Evolutionary conservation across 306 rosid species (phyloP), one percentile per base, ranked within the genome.

Genomic region (Clitoria ternatea): DNA sequence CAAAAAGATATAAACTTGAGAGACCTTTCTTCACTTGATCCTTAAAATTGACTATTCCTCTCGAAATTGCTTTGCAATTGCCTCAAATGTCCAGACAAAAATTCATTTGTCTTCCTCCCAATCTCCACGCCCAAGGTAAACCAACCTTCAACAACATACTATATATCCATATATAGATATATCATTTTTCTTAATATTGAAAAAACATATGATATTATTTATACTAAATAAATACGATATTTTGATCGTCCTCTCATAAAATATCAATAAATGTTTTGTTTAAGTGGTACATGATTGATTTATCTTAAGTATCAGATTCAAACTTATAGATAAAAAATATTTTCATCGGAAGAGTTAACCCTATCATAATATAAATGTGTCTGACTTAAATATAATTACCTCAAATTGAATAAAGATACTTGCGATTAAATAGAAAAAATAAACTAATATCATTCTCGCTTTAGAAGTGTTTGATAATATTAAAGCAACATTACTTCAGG

Each of bases 41-140:
- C 10, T 19, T 74, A 66, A 65, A 66, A 19, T 65, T 75, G 81
- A 43, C 76, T 33, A 18, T 59, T 40, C 7, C 4, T 78, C 63
- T 12, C 73, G 80, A 80, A 69, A 44, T 53, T 19, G 49, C 74
- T 57, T 44, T 24, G 65, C 42, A 62, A 32, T 69, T 80, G 56
- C 73, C 1, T 45, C 3, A 69, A 47, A 74, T 3, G 43, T 69
- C 6, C 23, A 69, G 77, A 54, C 70, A 69, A 80, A 74, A 53
- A 19, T 20, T 44, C 12, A 54, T 27, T 24, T 54, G 73, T n/a
- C n/a, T n/a, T n/a, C n/a, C n/a, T n/a, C n/a, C 23, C 24, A 73
- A 29, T 15, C 59, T 29, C 18, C 44, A 7, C 12, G 7, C 23
- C 1, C 30, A 49, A 61, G 60, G 2, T 39, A 32, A 61, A 62